These are phyloP conservation scores for Pyrenophora seminiperda DNA, from an alignment of 2,329 filamentous ascomycete species.

Conservation along the genomic window DNA sequence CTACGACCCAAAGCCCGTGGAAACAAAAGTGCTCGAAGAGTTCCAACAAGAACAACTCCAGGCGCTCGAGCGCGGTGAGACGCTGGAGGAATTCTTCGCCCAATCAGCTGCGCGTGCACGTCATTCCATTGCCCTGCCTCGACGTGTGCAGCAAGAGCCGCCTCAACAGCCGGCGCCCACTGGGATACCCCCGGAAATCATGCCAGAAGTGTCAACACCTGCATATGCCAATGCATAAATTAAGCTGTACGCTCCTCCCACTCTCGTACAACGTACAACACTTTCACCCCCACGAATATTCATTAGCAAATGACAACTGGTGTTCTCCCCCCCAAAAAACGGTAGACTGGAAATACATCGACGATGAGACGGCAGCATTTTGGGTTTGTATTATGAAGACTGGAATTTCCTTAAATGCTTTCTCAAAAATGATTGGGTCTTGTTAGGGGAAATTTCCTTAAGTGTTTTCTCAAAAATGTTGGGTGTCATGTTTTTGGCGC, in stretches of 20 bases:
- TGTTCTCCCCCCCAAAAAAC: background rate
- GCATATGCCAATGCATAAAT: background rate
- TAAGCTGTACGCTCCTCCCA: background rate
- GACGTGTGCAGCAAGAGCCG: background rate
- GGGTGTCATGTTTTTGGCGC: no score
- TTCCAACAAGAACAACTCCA: constrained; percentile 15
- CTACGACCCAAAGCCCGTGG: constrained; percentile 55
- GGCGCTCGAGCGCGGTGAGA: constrained; percentile 15
- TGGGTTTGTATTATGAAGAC: background rate
- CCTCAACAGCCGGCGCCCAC: constrained; percentile 1
- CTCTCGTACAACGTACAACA: background rate
- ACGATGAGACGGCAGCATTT: background rate
- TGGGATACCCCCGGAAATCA: background rate
- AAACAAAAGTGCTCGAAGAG: constrained; percentile 11
- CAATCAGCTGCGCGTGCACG: constrained; percentile 1
- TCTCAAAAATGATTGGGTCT: background rate
- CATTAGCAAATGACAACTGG: background rate
- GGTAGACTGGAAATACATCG: background rate
- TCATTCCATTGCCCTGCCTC: background rate
- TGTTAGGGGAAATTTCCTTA: no score
- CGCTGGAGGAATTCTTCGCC: constrained; percentile 16
- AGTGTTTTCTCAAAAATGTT: no score
- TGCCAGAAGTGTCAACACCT: background rate
- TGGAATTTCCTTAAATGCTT: background rate
- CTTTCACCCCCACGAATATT: background rate